Conservation (phyloP, 441 rosid genomes). For the Adansonia gregorii region DNA sequence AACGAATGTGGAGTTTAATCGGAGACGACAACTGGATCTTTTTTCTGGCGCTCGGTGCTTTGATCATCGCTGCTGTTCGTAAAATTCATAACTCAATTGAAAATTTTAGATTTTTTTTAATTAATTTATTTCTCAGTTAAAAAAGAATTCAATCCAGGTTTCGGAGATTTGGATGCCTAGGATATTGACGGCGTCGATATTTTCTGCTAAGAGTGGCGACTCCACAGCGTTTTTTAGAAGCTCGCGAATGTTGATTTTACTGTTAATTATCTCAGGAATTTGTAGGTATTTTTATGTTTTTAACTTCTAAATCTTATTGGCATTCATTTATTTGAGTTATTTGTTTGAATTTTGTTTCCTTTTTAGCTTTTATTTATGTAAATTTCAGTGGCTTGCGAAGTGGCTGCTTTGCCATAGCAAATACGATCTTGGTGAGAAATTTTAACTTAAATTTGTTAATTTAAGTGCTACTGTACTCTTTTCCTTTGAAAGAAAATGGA, state of each 20-base stretch:
- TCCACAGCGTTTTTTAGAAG: constrained; percentile 37
- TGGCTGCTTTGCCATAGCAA: constrained; percentile 55
- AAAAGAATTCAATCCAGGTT: constrained; percentile 30
- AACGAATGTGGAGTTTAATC: constrained; percentile 45
- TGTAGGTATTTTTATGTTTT: constrained; percentile 41
- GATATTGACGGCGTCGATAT: constrained; percentile 50
- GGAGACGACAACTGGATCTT: constrained; percentile 48
- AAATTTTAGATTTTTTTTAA: background rate
- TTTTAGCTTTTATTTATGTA: background rate
- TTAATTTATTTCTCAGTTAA: background rate
- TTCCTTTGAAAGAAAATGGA: background rate
- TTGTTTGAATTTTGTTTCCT: background rate
- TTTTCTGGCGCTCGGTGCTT: constrained; percentile 43
- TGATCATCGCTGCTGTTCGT: constrained; percentile 49
- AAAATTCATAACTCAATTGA: background rate
- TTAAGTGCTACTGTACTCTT: background rate
- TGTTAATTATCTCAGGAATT: constrained; percentile 54
- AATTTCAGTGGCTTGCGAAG: constrained; percentile 55
- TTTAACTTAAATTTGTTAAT: background rate
- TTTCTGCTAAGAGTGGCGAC: constrained; percentile 49
- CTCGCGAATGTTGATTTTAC: constrained; percentile 38
- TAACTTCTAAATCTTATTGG: background rate
- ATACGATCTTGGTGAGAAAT: constrained; percentile 47
- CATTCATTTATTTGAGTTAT: background rate
- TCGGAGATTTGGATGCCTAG: constrained; percentile 60